Conservation (phyloP, 805 yeast species). For the Candida andamanensis region DNA sequence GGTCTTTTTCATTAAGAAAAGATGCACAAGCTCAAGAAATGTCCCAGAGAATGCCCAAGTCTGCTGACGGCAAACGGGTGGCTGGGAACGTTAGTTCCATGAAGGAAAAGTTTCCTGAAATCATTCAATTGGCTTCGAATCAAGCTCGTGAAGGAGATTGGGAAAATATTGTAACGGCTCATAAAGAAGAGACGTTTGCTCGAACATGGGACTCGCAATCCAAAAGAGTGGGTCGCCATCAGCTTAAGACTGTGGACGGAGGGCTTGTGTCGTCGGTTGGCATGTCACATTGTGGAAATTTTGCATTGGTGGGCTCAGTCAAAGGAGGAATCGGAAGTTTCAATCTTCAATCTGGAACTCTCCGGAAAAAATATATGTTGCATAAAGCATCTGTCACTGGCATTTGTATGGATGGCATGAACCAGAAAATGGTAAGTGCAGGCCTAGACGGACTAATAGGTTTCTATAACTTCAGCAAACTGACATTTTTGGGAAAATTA, state of each 20-base stretch:
- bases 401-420: conserved; percentile 83
- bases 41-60: conserved; percentile 62
- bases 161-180: conserved; percentile 91
- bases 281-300: conserved; percentile 91
- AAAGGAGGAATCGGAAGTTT: conserved; percentile 80
- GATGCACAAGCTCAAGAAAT: conserved; percentile 95
- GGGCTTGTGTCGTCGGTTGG: conserved; percentile 71
- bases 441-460: conserved; percentile 89
- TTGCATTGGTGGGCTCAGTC: conserved; percentile 86
- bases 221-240: conserved; percentile 75
- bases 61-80: conserved; percentile 30
- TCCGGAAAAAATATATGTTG: conserved; percentile 62
- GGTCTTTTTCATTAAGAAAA: conserved; percentile 90
- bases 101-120: conserved; percentile 73
- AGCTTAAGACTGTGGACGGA: conserved; percentile 68
- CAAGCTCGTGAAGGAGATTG: conserved; percentile 80
- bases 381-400: conserved; percentile 86
- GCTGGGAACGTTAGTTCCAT: conserved; percentile 52
- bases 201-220: conserved; percentile 84
- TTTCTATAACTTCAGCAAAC: conserved; percentile 76
- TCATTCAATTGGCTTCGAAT: conserved; percentile 64
- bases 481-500: conserved; percentile 61
- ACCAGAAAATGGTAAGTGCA: conserved; percentile 76
- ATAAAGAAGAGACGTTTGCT: conserved; percentile 76
- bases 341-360: conserved; percentile 86